Base-by-base conservation (phyloP, 2,329 filamentous ascomycete species). In the Cercospora brassicicola region DNA sequence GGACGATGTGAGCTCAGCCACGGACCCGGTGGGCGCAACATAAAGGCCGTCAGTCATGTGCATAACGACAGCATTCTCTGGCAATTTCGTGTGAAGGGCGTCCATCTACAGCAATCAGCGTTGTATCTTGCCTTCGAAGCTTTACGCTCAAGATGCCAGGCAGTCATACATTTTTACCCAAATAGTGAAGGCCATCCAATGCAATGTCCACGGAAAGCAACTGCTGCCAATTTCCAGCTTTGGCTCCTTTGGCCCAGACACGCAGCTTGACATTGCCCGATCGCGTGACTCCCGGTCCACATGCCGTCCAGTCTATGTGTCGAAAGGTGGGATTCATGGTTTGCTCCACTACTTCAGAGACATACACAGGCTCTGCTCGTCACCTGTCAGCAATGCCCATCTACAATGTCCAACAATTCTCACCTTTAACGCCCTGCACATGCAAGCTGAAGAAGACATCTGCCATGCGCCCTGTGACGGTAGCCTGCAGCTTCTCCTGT, bases 281-380 rank as follows among this genome's bases (percentile, higher is more conserved):
- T 66, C 93, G 87, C 8, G 91, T 90, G 23, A 93, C 84, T 2
- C 81, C 77, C 0, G 91, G 86, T 0, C 86, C 88, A 70, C 86
- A 88, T 5, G 84, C 80, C 26, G 86, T 85, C 5, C 97, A 85
- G 69, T 96, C 90, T 77, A 97, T 96, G 77, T 91, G 90, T 53
- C 88, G 88, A 78, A 97, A 98, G 74, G 91, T 93, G 71, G 95
- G 95, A 78, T 97, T 97, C 79, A 93, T 93, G n/a, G 91, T 89
- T 75, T 89, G 88, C 73, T 91, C 87, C 30, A 72, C 87, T 23
- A 91, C 84, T 80, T 98, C 94, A 76, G 93, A 97, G 74, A 97
- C 87, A 78, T 97, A 97, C n/a, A 97, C 82, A 0, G 94, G 93
- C 15, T 92, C 89, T 57, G 85, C 80, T 31, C 15, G 23, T 20